phyloP scores from a whole-genome alignment of 495 filamentous ascomycete genomes.

The Amorphotheca resinae region DNA sequence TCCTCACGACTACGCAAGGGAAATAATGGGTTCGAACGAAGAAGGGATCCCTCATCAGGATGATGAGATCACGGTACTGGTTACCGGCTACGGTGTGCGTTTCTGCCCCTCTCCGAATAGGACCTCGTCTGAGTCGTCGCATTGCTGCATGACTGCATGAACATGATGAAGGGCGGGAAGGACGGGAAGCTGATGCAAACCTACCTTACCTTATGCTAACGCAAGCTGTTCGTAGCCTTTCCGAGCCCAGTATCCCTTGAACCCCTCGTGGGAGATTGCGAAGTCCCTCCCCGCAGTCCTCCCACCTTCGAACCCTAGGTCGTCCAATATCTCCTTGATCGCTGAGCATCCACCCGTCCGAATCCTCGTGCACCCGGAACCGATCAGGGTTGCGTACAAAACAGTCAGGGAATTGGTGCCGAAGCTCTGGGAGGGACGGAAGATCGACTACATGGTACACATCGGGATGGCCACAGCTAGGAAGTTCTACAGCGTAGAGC shows the following conservation, averaged over 20 bases:
- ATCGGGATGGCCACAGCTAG: conserved; percentile 71
- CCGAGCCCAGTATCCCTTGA: conserved; percentile 46
- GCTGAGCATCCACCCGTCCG: conserved; percentile 24
- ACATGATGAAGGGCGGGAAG: too few species aligned
- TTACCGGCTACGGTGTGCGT: conserved; percentile 65
- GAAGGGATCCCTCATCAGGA: conserved; percentile 1
- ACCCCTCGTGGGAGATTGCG: conserved; percentile 63
- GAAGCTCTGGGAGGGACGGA: conserved; percentile 30
- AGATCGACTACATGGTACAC: conserved; percentile 57
- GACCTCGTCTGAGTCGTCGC: too few species aligned
- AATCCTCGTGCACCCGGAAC: conserved; percentile 36
- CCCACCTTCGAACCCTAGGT: conserved; percentile 14
- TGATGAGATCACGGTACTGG: conserved; percentile 52
- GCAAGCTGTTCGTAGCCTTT: conserved; percentile 42
- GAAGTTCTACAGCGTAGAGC: conserved; percentile 56
- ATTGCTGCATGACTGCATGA: too few species aligned
- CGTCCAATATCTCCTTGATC: conserved; percentile 37
- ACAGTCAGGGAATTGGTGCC: conserved; percentile 52
- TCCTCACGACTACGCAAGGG: neutral
- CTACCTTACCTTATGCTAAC: too few species aligned
- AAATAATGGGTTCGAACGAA: conserved; percentile 9
- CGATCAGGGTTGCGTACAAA: conserved; percentile 58
- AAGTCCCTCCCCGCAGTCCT: conserved; percentile 37
- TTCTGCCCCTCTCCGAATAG: conserved; percentile 4
- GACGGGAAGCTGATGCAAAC: too few species aligned